A percentile compares a stretch with the other conserved stretches of the same genome.
These are phyloP conservation scores for Sextonia rubra DNA, from an alignment of 164 flowering plant genomes.

Conservation along the genomic window DNA sequence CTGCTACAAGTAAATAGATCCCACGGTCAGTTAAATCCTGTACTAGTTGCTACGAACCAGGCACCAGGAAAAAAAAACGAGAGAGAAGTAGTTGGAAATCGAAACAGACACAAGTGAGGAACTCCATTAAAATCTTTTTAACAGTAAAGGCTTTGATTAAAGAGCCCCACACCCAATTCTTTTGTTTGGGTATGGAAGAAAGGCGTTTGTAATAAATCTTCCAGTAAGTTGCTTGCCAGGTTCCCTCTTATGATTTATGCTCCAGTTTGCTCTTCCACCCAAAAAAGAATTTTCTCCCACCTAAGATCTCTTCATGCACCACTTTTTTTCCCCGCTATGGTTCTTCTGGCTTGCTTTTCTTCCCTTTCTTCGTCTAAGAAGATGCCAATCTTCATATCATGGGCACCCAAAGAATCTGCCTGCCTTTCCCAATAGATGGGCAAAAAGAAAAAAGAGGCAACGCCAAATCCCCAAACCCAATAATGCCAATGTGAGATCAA, in stretches of 20 bases:
- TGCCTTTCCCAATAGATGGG: background rate
- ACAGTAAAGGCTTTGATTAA: background rate
- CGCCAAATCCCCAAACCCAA: background rate
- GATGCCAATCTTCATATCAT: background rate
- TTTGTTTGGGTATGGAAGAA: slow-evolving; percentile 2
- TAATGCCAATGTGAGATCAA: background rate
- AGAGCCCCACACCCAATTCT: slow-evolving; percentile 2
- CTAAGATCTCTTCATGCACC: no score
- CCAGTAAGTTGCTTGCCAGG: background rate
- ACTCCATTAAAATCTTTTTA: background rate
- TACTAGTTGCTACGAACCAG: background rate
- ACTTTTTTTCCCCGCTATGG: background rate
- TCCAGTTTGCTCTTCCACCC: background rate
- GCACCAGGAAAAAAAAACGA: background rate
- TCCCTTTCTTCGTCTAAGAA: background rate
- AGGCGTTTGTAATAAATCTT: no score
- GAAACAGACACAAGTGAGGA: background rate
- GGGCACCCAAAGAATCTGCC: background rate
- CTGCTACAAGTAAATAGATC: background rate
- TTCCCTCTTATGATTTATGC: background rate
- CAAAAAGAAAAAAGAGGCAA: background rate
- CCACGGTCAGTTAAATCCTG: background rate
- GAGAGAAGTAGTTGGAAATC: background rate
- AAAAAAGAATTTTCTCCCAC: background rate
- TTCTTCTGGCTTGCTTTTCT: background rate